Evolutionary conservation across 2,329 filamentous ascomycete genomes (phyloP), one percentile per base, ranked within the genome.

Genomic region (Lasiodiplodia hormozganensis): DNA sequence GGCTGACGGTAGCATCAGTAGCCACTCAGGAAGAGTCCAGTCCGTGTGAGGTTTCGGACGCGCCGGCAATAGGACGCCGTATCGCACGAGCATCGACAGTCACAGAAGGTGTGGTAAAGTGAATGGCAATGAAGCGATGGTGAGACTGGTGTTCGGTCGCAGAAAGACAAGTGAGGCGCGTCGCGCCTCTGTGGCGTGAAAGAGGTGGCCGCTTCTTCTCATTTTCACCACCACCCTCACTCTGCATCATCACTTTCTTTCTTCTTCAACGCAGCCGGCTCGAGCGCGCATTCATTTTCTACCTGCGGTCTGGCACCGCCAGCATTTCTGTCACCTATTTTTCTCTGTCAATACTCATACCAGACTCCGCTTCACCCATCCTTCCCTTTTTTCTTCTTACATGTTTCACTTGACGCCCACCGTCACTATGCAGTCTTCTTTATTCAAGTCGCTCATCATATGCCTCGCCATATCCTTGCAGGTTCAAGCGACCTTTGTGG

Each of bases 401-500:
- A 3, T 34, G 31, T 3, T 60, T 60, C 36, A 60, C 56, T 43
- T 28, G 8, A 34, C 31, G n/a, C n/a, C 12, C 36, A 36, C 8
- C 7, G n/a, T 43, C 56, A 62, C 18, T 4, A 62, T 62, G 58
- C 16, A 5, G 8, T 8, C 31, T 34, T 34, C 31, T 10, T 34
- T 34, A 7, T 62, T 72, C 69, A 72, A 70, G 62, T 71, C 69
- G 60, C 54, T 71, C 65, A 65, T 72, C 56, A 47, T 72, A 54
- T 57, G 62, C 67, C 64, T 73, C 2, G 70, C 71, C 23, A 70
- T 72, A 38, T 62, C 72, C 2, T 70, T 80, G 18, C 71, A 74
- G 56, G 75, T 25, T 74, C 86, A 43, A 89, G 90, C 73, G 58
- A 89, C 91, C 71, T 85, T 91, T 73, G 88, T 85, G 71, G 90